phyloP scores from a whole-genome alignment of 257 asterid species.

The Leptodermis oblonga region DNA sequence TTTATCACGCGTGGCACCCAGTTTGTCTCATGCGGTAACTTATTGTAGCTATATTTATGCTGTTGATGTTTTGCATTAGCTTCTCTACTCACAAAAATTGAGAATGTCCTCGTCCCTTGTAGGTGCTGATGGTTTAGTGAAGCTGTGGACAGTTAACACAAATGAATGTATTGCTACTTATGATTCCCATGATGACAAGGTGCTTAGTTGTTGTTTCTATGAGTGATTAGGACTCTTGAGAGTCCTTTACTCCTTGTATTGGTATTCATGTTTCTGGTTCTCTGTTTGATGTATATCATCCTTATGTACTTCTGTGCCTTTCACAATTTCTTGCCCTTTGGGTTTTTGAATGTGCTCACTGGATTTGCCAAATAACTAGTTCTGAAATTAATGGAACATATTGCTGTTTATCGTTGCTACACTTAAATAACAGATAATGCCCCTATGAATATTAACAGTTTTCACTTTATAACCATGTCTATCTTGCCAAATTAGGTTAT shows the following conservation, averaged over 20 bases:
- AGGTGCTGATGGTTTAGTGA: conserved; percentile 98
- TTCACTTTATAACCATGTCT: background rate
- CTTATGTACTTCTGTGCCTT: background rate
- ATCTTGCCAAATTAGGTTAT: background rate
- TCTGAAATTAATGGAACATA: background rate
- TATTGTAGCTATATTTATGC: background rate
- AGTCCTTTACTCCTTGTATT: background rate
- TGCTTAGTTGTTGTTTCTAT: conserved; percentile 22
- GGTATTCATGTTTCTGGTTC: background rate
- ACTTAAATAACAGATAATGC: background rate
- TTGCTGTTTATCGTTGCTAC: too few species aligned
- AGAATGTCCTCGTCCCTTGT: conserved; percentile 16
- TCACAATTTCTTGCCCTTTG: background rate
- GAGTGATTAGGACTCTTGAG: background rate
- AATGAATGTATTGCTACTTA: conserved; percentile 94
- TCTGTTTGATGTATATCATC: background rate
- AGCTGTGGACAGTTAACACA: conserved; percentile 91
- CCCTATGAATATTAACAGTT: background rate
- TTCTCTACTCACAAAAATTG: background rate
- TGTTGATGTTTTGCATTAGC: background rate
- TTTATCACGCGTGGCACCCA: conserved; percentile 89
- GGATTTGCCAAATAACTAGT: background rate
- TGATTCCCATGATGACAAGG: conserved; percentile 96
- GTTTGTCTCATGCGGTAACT: conserved; percentile 81
- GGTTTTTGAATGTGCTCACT: background rate